phyloP scores from a whole-genome alignment of 148 eudicot genomes.

The Rhododendron molle region DNA sequence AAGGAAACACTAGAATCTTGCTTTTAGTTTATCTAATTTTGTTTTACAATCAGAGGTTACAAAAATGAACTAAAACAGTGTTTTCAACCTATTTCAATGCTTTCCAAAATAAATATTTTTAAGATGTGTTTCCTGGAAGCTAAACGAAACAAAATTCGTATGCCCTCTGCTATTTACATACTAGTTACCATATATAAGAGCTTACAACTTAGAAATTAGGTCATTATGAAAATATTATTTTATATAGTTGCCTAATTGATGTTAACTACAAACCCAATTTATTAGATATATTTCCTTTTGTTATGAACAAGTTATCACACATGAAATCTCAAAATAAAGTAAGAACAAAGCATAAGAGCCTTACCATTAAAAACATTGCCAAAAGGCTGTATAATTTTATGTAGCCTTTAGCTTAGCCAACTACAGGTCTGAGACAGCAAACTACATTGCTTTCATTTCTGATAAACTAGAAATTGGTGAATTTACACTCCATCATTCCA shows the following conservation, averaged over 20 bases:
- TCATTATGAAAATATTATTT: not conserved
- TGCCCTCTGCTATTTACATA: not conserved
- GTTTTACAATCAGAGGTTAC: not conserved
- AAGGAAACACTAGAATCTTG: not conserved
- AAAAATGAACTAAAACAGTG: not conserved
- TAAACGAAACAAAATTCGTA: not conserved
- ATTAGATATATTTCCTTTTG: not conserved
- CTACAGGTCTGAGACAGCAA: not conserved
- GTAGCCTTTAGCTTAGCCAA: slow-evolving; percentile 1
- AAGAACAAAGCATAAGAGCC: not conserved
- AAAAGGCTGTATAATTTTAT: not conserved
- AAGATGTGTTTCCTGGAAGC: not conserved
- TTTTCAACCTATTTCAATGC: not conserved
- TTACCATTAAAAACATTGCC: not conserved
- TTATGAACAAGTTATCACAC: not conserved
- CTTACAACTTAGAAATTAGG: not conserved
- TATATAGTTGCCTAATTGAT: not conserved
- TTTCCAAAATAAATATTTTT: not conserved
- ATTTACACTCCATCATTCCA: not conserved
- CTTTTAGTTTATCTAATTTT: not conserved
- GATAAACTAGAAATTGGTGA: not conserved
- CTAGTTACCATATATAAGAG: not conserved
- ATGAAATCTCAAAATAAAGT: not conserved
- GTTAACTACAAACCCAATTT: not conserved
- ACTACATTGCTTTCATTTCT: not conserved